Conservation (phyloP, 306 rosid genomes). For the Gastrolobium bilobum region DNA sequence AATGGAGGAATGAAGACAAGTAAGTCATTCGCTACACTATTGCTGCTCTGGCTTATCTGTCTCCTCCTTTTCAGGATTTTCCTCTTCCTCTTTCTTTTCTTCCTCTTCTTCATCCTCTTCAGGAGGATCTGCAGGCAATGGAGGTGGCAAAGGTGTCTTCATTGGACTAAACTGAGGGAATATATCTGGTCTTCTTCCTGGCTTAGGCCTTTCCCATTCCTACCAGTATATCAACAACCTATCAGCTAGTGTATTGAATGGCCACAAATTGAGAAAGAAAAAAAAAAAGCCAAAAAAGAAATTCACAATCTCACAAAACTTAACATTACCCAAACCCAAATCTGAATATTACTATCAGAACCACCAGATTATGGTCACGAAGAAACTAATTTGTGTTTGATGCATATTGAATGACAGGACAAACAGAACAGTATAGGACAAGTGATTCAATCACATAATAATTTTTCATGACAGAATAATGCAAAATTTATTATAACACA, state of each 20-base stretch:
- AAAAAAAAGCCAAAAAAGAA: not conserved
- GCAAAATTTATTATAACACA: too few species aligned
- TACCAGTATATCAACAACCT: conserved; percentile 27
- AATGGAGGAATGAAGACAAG: conserved; percentile 35
- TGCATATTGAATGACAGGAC: too few species aligned
- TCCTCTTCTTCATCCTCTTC: conserved; percentile 60
- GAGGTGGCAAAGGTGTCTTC: conserved; percentile 69
- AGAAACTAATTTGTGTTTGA: not conserved
- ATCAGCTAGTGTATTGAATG: conserved; percentile 27
- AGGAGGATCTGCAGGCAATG: conserved; percentile 63
- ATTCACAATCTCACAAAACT: not conserved
- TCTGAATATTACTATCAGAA: not conserved
- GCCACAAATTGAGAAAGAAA: not conserved
- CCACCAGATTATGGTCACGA: not conserved
- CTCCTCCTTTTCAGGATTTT: conserved; percentile 61
- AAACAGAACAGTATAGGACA: too few species aligned
- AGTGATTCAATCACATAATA: too few species aligned
- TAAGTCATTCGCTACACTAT: conserved; percentile 38
- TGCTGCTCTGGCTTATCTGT: conserved; percentile 43
- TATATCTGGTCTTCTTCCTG: conserved; percentile 66
- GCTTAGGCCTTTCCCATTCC: conserved; percentile 65
- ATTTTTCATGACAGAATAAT: too few species aligned
- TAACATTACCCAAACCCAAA: not conserved
- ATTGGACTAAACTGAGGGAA: conserved; percentile 67
- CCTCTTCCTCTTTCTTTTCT: conserved; percentile 58